Base-by-base conservation (phyloP, 352 stramenopile species). In the Phytophthora constricta region DNA sequence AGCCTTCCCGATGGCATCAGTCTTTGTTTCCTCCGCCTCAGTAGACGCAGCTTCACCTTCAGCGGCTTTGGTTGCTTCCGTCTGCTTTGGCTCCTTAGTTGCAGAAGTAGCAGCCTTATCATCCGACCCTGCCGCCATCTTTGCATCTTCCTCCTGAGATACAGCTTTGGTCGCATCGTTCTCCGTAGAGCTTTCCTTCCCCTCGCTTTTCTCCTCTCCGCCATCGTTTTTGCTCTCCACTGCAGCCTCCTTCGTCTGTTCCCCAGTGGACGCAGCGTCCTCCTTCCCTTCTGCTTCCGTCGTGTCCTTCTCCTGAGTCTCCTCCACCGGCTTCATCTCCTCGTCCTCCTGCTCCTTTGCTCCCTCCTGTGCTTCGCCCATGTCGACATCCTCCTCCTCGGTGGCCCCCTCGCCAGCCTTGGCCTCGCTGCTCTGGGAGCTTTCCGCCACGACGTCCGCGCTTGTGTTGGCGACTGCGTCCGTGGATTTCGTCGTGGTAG, bases 401-500 rank as follows among this genome's bases (percentile, higher is more conserved):
- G 19, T 19, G 23, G 19, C 20, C 0, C 23, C 20, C 8, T 51
- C 45, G 28, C 20, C 23, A 22, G 22, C 61, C 3, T 22, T 62
- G 13, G 17, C 10, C 26, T 64, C 62, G 14, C 23, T 55, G 16
- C 11, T 43, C 34, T 58, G 62, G 34, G 62, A 62, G 23, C 50
- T 66, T 23, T 51, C 55, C 22, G 16, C 50, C 3, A 53, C 46
- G 17, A 48, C 55, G 5, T 76, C 56, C 50, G 55, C 20, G n/a
- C 62, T 75, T 17, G 43, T 28, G 22, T 31, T 56, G 20, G 65
- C 45, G 42, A 64, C 9, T 47, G 70, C 54, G 23, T 75, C 67
- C 17, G 37, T 41, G 20, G 13, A 0, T 48, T 26, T 13, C 19
- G 47, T 60, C 4, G 49, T 19, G 27, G 27, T 46, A 50, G 23